Conservation (phyloP, 768 basidiomycete genomes). For the Amanita rimosa region DNA sequence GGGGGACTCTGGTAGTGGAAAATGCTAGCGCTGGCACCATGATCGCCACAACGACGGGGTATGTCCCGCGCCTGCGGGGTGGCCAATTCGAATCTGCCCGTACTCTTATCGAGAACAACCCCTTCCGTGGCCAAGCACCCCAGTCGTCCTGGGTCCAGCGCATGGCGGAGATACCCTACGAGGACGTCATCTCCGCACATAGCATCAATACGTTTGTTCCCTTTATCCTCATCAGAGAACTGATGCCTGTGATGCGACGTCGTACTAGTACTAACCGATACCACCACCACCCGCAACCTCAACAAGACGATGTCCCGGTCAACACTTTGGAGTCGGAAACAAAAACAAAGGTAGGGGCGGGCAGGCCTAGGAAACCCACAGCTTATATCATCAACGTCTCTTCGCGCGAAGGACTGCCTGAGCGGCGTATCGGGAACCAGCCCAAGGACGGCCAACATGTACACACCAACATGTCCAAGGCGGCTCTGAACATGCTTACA, state of each 20-base stretch:
- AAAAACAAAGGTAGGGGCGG: too few relatives aligned
- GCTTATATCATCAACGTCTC: constrained; percentile 24
- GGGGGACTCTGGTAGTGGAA: not conserved
- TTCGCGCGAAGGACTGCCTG: constrained; percentile 24
- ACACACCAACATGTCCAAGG: constrained; percentile 28
- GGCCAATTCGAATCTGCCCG: constrained; percentile 9
- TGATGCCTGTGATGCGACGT: constrained; percentile 17
- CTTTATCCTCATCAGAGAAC: constrained; percentile 23
- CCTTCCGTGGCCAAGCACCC: constrained; percentile 9
- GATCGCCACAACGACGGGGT: constrained; percentile 7
- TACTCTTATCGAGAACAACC: constrained; percentile 5
- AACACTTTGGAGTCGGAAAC: too few relatives aligned
- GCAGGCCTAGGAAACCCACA: constrained; percentile 6
- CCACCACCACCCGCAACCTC: not conserved
- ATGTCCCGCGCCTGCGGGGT: constrained; percentile 12
- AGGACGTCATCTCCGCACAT: constrained; percentile 23
- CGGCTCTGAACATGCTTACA: constrained; percentile 25
- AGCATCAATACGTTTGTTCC: constrained; percentile 26
- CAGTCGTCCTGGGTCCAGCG: constrained; percentile 19
- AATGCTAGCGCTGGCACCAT: not conserved
- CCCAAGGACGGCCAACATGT: constrained; percentile 19
- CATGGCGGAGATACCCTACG: constrained; percentile 23
- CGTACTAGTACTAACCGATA: too few relatives aligned
- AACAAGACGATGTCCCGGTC: not conserved
- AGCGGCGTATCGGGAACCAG: constrained; percentile 10